phyloP scores from a whole-genome alignment of 371 early-diverging fungal species.

The Syncephalis plumigaleata region DNA sequence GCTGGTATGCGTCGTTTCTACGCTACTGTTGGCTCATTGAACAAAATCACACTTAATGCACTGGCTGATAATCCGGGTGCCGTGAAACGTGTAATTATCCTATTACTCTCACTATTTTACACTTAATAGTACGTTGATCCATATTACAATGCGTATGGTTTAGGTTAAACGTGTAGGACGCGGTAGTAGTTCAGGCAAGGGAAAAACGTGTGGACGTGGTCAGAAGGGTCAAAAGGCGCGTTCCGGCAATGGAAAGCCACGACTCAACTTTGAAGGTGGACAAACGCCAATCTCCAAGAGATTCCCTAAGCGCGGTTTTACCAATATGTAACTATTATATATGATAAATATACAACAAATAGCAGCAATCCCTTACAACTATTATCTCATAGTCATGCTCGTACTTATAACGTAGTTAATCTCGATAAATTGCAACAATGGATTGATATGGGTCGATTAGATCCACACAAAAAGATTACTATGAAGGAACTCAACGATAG shows the following conservation, averaged over 20 bases:
- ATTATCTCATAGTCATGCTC: slow-evolving; percentile 41
- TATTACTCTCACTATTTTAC: too few relatives aligned
- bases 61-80: slow-evolving; percentile 3
- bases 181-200: slow-evolving; percentile 72
- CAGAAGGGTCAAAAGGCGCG: slow-evolving; percentile 87
- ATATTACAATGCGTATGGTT: too few relatives aligned
- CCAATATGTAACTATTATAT: slow-evolving; percentile 32
- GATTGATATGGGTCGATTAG: slow-evolving; percentile 73
- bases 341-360: too few relatives aligned
- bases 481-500: slow-evolving; percentile 61
- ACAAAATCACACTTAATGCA: neutral
- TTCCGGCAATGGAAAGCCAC: slow-evolving; percentile 54
- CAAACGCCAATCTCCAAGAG: slow-evolving; percentile 71
- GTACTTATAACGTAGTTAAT: slow-evolving; percentile 55
- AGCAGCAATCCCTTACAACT: too few relatives aligned
- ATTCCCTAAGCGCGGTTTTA: slow-evolving; percentile 85
- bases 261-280: slow-evolving; percentile 87
- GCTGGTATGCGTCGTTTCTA: too few relatives aligned
- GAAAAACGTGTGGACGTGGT: slow-evolving; percentile 83
- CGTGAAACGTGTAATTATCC: neutral
- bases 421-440: slow-evolving; percentile 84
- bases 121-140: too few relatives aligned
- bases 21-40: too few relatives aligned
- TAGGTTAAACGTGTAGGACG: slow-evolving; percentile 51
- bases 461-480: slow-evolving; percentile 65